Evolutionary conservation across 2,329 filamentous ascomycete species (phyloP), one percentile per base, ranked within the genome.

Genomic region (Chrysoporthe puriensis): DNA sequence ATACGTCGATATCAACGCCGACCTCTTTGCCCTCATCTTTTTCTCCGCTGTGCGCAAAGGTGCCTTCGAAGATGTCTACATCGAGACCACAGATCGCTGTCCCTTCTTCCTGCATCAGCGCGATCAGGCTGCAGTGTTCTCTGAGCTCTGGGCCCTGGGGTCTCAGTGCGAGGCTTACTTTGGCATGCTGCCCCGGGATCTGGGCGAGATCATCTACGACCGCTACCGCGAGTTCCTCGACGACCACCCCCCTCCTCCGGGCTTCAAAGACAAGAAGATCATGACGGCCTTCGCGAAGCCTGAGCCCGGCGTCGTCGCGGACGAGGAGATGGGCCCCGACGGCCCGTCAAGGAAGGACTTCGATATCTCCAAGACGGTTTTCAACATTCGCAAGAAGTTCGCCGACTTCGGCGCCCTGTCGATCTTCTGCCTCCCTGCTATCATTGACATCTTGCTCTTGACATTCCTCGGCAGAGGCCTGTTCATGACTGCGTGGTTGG

Each of bases 111-210:
- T 88, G 64, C 81, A 84, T 26, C 87, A 88, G 66, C 80, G 86
- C 1, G 88, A 90, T 66, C 88, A 90, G 74, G 87, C 87, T 16
- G 87, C 86, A 43, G 86, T 86, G 7, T 90, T 90, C 72, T 84
- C 87, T 0, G 88, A 90, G 73, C 83, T 88, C 0, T 90, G 88
- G 76, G 87, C 86, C 0, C 78, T 89, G 1, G 88, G 88, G 1
- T 89, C 87, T 3, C 84, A 87, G 64, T 90, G 88, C 72, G 86
- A 89, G 69, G 81, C 84, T 0, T 90, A 89, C 72, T 88, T 90
- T 67, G 86, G 87, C 68, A 82, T 89, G 61, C 73, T 78, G 2
- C 84, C 84, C 2, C 81, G 81, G 42, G 78, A 79, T 5, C 77
- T 86, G 44, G 84, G 84, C 62, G 80, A 80, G 66, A 76, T 79